Evolutionary conservation across 2,329 filamentous ascomycete genomes (phyloP).

Genomic region (Teratosphaeria nubilosa): DNA sequence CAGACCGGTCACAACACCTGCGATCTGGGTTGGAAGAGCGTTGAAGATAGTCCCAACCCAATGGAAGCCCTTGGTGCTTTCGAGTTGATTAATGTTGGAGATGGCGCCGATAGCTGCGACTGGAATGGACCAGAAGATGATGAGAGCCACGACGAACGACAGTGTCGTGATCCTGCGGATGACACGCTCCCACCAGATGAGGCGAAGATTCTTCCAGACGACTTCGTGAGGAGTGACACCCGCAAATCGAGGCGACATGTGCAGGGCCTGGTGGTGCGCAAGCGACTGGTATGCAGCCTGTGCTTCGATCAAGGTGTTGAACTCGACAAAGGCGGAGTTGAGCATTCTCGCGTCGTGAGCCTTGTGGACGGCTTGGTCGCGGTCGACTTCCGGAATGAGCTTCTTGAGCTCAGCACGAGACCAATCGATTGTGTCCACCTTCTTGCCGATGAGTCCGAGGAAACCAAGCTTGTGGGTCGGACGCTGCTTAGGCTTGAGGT

Average conservation of each 20-base stretch:
- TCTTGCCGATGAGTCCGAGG: slow-evolving; percentile 56
- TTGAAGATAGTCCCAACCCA: slow-evolving; percentile 68
- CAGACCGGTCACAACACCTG: slow-evolving; percentile 76
- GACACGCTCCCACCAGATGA: slow-evolving; percentile 79
- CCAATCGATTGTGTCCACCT: slow-evolving; percentile 93
- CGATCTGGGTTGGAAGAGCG: slow-evolving; percentile 57
- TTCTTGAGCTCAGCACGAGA: slow-evolving; percentile 67
- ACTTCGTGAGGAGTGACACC: slow-evolving; percentile 74
- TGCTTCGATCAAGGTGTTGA: slow-evolving; percentile 69
- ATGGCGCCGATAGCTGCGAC: slow-evolving; percentile 74
- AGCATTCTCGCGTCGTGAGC: slow-evolving; percentile 53
- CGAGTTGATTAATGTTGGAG: slow-evolving; percentile 64
- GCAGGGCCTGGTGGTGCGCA: slow-evolving; percentile 74
- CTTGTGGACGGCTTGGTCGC: slow-evolving; percentile 57
- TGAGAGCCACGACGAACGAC: slow-evolving; percentile 62
- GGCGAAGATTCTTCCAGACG: slow-evolving; percentile 74
- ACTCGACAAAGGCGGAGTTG: slow-evolving; percentile 83
- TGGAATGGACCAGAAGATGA: slow-evolving; percentile 78
- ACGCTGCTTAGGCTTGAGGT: slow-evolving; percentile 62
- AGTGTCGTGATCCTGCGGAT: slow-evolving; percentile 54
- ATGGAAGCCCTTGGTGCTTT: slow-evolving; percentile 23
- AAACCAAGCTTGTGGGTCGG: slow-evolving; percentile 67
- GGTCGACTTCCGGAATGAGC: slow-evolving; percentile 61
- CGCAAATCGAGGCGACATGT: slow-evolving; percentile 78
- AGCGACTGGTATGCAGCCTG: slow-evolving; percentile 80